These are phyloP conservation scores for Pseudopyricularia javanii DNA, from an alignment of 2,329 filamentous ascomycete species.

Conservation along the genomic window DNA sequence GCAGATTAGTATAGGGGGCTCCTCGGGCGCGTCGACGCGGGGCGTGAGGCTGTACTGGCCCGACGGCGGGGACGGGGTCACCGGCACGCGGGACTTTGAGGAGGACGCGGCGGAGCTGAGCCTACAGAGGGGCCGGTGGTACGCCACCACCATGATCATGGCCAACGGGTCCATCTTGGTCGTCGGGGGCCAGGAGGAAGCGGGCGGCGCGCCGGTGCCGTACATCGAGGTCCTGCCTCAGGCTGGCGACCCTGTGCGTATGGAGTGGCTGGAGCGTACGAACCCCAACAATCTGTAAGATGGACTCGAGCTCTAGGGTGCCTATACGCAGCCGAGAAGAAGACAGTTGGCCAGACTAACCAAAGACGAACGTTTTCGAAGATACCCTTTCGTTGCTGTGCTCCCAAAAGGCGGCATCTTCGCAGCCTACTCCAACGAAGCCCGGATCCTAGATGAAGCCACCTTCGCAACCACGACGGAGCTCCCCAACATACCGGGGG, in stretches of 20 bases:
- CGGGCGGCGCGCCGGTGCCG: constrained; percentile 35
- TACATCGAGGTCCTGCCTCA: constrained; percentile 40
- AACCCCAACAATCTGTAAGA: constrained; percentile 39
- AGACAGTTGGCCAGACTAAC: too few species aligned
- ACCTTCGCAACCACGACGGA: constrained; percentile 34
- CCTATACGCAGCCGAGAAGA: too few species aligned
- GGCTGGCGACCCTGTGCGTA: constrained; percentile 26
- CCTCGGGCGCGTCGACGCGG: constrained; percentile 39
- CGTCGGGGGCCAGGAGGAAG: constrained; percentile 38
- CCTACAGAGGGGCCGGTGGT: constrained; percentile 40
- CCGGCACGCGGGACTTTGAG: constrained; percentile 39
- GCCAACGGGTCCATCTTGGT: constrained; percentile 43
- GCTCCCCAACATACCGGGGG: constrained; percentile 40
- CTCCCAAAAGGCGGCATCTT: constrained; percentile 42
- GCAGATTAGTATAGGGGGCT: constrained; percentile 44
- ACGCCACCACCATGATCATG: constrained; percentile 39
- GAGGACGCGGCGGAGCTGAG: constrained; percentile 33
- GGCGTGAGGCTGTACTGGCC: constrained; percentile 45
- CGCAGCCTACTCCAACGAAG: constrained; percentile 47
- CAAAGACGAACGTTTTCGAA: too few species aligned
- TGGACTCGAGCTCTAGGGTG: too few species aligned
- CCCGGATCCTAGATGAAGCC: constrained; percentile 37
- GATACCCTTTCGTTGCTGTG: constrained; percentile 40
- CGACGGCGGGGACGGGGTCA: constrained; percentile 33
- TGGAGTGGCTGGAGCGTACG: constrained; percentile 40